Evolutionary conservation across 108 stramenopile species (phyloP).

Genomic region (Pseudonitzschia multistriata): DNA sequence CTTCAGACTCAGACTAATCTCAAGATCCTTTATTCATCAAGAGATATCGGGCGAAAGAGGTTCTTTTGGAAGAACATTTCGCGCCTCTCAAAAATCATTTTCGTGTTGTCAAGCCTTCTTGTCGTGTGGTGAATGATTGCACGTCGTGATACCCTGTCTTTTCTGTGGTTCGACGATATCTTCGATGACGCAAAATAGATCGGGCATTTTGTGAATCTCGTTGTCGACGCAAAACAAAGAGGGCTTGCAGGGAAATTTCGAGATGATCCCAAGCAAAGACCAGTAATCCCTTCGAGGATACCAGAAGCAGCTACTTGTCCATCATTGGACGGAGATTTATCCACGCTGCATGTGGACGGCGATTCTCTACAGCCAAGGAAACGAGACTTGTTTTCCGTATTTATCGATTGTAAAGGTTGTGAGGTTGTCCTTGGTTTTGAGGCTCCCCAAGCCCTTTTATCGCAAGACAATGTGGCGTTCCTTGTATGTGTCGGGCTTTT

Average conservation of each 20-base stretch:
- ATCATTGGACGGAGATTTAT: neutral
- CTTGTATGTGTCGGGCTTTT: neutral
- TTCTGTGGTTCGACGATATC: neutral
- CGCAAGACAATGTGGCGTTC: neutral
- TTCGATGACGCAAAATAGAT: too few relatives aligned
- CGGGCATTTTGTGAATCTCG: too few relatives aligned
- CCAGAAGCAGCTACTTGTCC: conserved; percentile 1
- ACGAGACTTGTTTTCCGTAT: neutral
- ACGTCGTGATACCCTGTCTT: conserved; percentile 4
- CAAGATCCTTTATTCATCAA: neutral
- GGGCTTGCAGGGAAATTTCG: neutral
- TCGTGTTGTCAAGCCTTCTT: conserved; percentile 18
- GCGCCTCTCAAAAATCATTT: conserved; percentile 22
- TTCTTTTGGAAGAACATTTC: conserved; percentile 15
- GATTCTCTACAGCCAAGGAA: neutral
- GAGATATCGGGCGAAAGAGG: conserved; percentile 25
- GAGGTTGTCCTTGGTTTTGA: neutral
- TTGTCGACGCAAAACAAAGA: neutral
- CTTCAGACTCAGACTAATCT: too few relatives aligned
- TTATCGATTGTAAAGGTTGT: neutral
- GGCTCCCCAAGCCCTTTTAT: neutral
- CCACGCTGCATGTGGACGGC: neutral
- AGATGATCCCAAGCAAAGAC: conserved; percentile 7
- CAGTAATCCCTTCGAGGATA: conserved; percentile 12
- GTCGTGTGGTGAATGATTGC: conserved; percentile 14